A percentile compares a stretch with the other conserved stretches of the same genome.
phyloP scores from a whole-genome alignment of 257 asterid species.

The Solanum etuberosum region DNA sequence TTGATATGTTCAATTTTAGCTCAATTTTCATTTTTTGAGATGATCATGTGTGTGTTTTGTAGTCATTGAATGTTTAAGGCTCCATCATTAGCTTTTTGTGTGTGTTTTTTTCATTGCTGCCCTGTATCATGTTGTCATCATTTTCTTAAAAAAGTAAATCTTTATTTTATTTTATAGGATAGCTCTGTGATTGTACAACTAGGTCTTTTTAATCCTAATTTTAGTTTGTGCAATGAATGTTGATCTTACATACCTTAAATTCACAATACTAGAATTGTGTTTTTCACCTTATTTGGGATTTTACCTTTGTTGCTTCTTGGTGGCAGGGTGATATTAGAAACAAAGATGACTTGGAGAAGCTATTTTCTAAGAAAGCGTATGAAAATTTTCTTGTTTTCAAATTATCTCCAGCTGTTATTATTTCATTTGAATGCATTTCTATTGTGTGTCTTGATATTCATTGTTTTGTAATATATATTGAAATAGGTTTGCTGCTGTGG shows the following conservation, averaged over 20 bases:
- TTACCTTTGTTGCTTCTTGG: background rate
- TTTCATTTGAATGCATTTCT: background rate
- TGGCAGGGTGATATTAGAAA: slow-evolving; percentile 94
- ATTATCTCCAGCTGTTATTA: background rate
- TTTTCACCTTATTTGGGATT: background rate
- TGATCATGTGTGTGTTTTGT: too few species aligned
- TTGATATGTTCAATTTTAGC: too few species aligned
- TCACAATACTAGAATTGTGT: background rate
- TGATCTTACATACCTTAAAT: background rate
- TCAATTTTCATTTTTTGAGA: too few species aligned
- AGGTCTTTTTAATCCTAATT: background rate
- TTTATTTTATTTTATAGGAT: background rate
- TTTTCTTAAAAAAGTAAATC: background rate
- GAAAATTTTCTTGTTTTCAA: background rate
- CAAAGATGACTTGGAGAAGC: slow-evolving; percentile 69
- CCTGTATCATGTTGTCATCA: background rate
- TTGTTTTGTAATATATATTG: background rate
- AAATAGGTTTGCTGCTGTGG: slow-evolving; percentile 71
- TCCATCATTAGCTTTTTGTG: background rate
- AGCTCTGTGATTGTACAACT: background rate
- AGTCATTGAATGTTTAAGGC: background rate
- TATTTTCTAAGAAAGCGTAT: slow-evolving; percentile 63
- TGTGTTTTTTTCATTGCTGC: background rate
- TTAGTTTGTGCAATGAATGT: background rate
- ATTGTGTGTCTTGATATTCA: background rate